Base-by-base conservation (phyloP, 129 eudicot genomes). In the Rutidosis leptorrhynchoides region DNA sequence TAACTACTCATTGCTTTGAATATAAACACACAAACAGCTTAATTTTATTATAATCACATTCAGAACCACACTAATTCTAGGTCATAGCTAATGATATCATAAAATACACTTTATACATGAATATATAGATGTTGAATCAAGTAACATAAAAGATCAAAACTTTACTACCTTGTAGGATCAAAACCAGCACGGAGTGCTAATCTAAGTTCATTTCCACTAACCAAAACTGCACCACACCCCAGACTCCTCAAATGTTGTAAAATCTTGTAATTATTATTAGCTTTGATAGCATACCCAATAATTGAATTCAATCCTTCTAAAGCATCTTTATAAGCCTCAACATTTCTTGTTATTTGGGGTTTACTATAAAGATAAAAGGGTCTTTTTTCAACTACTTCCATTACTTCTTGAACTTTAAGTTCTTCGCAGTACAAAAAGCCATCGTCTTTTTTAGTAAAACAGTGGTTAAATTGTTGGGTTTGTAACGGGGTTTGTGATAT, bases 321-420 rank as follows among this genome's bases (percentile, higher is more conserved):
- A 35, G 97, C 97, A 19, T 87, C 94, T 55, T 67, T 79, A 71
- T 93, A 93, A 14, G 99, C 96, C 78, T 84, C 95, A 26, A 93
- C 82, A 65, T 93, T 93, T 70, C 96, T 86, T 6, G 92, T 93
- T 22, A 93, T 89, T 46, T 93, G 99, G 67, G 96, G 87, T 78
- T 93, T 93, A 68, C 99, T 93, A 64, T 93, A 93, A 7, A 93
- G 68, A 75, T 93, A 93, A 81, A 93, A 89, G 0, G 99, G 99
- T 72, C 98, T 68, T 46, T 43, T 86, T 17, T 88, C 96, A 28
- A 77, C 92, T 1, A 53, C 67, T 7, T 88, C 80, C 96, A 92
- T 85, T 21, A 92, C 79, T 5, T 92, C 89, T 54, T 92, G 72
- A 27, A 92, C 98, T 82, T 81, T 88, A 65, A 72, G 66, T 11